phyloP scores from a whole-genome alignment of 805 yeast species.

The Kuraishia piskuri region DNA sequence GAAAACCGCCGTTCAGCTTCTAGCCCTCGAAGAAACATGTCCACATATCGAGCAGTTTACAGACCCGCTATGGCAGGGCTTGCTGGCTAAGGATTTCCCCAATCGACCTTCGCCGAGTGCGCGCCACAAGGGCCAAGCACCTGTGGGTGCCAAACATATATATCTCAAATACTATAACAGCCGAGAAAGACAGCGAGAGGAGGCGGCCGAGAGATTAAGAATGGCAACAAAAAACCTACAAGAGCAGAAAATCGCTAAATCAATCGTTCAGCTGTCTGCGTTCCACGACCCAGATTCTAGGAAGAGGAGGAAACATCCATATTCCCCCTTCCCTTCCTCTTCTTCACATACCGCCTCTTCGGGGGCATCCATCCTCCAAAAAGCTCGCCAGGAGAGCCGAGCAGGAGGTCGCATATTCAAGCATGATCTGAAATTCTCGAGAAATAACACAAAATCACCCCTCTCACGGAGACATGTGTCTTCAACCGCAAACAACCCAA shows the following conservation, averaged over 20 bases:
- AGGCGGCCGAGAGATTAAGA: constrained; percentile 36
- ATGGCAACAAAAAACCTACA: constrained; percentile 30
- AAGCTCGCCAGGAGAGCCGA: background rate
- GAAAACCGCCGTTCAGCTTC: constrained; percentile 36
- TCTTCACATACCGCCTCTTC: background rate
- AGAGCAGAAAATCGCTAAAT: constrained; percentile 20
- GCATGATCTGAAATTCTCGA: constrained; percentile 2
- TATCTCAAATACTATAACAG: constrained; percentile 31
- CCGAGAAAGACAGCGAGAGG: constrained; percentile 31
- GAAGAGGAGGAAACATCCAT: background rate
- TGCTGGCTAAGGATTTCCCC: constrained; percentile 39
- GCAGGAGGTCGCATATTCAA: constrained; percentile 1
- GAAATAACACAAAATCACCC: background rate
- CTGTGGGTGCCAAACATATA: constrained; percentile 21
- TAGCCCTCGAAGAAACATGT: constrained; percentile 29
- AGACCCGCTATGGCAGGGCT: constrained; percentile 36
- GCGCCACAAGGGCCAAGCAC: constrained; percentile 5
- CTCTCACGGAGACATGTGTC: background rate
- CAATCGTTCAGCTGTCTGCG: background rate
- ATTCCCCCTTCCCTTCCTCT: background rate
- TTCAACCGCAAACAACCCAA: background rate
- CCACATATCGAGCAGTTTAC: constrained; percentile 32
- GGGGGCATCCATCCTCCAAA: constrained; percentile 1
- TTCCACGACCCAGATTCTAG: background rate
- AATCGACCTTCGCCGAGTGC: constrained; percentile 26